Evolutionary conservation across 2,329 filamentous ascomycete genomes (phyloP).

Genomic region (Cladosporium phlei): DNA sequence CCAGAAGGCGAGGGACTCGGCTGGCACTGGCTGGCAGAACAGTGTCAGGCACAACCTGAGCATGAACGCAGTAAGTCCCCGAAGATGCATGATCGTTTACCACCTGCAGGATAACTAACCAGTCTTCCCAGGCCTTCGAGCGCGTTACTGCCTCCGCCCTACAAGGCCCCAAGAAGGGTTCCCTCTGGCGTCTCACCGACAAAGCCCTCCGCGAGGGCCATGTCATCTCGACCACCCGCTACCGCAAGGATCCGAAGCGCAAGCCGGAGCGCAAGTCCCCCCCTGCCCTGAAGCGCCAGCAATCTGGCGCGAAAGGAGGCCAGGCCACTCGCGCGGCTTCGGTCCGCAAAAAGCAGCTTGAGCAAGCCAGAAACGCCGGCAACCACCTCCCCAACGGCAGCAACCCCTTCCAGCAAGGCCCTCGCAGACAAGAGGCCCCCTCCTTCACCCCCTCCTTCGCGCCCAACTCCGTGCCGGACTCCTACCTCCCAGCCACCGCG

Average conservation of each 20-base stretch:
- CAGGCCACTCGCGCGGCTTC: constrained; percentile 34
- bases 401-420: no score
- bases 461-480: constrained; percentile 10
- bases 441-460: constrained; percentile 5
- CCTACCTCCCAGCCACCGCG: constrained; percentile 8
- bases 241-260: constrained; percentile 45
- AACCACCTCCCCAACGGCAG: not conserved
- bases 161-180: constrained; percentile 58
- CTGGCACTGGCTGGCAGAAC: constrained; percentile 76
- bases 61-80: constrained; percentile 76
- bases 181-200: constrained; percentile 70
- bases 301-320: constrained; percentile 43
- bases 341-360: not conserved
- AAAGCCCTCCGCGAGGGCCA: constrained; percentile 64
- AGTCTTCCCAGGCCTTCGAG: constrained; percentile 47
- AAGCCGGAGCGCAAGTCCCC: constrained; percentile 26
- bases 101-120: not conserved
- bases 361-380: not conserved
- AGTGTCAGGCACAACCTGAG: constrained; percentile 93
- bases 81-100: not conserved
- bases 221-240: constrained; percentile 78
- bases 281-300: constrained; percentile 38
- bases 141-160: constrained; percentile 40
- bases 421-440: constrained; percentile 15
- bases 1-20: constrained; percentile 60